Evolutionary conservation across 495 filamentous ascomycete genomes (phyloP), one percentile per base, ranked within the genome.

Genomic region (Polyplosphaeria fusca): DNA sequence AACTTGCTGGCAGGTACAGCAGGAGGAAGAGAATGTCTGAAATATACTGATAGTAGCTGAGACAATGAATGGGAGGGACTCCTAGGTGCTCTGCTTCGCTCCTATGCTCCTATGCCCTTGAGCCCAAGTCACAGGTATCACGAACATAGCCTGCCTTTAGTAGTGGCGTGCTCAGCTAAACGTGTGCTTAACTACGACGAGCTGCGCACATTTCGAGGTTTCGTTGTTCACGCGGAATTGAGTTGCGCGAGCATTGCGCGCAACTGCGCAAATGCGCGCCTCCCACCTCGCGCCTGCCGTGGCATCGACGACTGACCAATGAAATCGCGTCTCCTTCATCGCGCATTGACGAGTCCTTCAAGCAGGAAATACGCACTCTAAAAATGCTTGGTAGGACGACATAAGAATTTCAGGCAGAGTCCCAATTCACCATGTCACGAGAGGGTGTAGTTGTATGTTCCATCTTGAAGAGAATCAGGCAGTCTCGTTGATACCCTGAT

Each of bases 291-390:
- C 13, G 13, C 38, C 67, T 9, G 54, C 58, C 28, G 68, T 64
- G 3, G 50, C 69, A n/a, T 64, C 74, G 42, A 81, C 80, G 60
- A 82, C 19, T 28, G 25, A 11, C 49, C n/a, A n/a, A n/a, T n/a
- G n/a, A n/a, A n/a, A 86, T 69, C 79, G 77, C 0, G 75, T 83
- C 2, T 77, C 78, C 12, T 89, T 89, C 58, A 77, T 80, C 52
- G 79, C 78, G 62, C 70, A 76, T 14, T n/a, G 61, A 71, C 7
- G 68, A 81, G 22, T 76, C 79, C 30, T 74, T 89, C 24, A 82
- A 87, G 66, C 68, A n/a, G 87, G 13, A 83, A 85, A 52, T 79
- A 86, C 23, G 82, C 75, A 41, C 79, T 84, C 27, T n/a, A n/a
- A n/a, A 81, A 85, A 60, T 76, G 73, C 11, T 76, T 76, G 3